phyloP scores from a whole-genome alignment of 2,329 filamentous ascomycete genomes.

The Westerdykella aurantiaca region DNA sequence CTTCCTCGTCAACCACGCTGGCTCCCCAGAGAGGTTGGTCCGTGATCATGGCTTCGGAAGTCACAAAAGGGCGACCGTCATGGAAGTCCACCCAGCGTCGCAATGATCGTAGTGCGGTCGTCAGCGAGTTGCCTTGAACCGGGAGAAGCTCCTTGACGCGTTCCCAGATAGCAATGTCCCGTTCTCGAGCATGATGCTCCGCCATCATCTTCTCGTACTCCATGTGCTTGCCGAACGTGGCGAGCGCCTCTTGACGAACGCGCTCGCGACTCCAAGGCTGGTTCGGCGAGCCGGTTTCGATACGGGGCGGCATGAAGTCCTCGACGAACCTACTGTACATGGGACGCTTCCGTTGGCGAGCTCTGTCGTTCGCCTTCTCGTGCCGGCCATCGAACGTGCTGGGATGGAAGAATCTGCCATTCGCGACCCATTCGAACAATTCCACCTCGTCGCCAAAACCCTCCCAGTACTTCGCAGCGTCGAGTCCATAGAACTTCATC shows the following conservation, averaged over 20 bases:
- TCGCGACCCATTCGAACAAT: conserved; percentile 58
- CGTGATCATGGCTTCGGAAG: conserved; percentile 9
- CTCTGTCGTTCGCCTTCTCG: conserved; percentile 50
- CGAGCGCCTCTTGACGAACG: conserved; percentile 51
- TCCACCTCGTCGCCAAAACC: conserved; percentile 52
- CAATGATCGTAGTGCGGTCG: conserved; percentile 23
- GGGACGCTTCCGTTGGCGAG: conserved; percentile 50
- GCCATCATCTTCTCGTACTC: conserved; percentile 44
- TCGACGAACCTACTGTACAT: conserved; percentile 58
- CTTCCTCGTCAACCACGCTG: conserved; percentile 7
- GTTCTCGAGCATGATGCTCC: conserved; percentile 35
- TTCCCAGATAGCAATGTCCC: conserved; percentile 39
- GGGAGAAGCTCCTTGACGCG: conserved; percentile 39
- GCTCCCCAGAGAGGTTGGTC: conserved; percentile 20
- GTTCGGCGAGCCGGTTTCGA: conserved; percentile 29
- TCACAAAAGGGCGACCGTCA: conserved; percentile 16
- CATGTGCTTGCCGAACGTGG: conserved; percentile 42
- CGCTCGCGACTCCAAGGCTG: conserved; percentile 34
- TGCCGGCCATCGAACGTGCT: conserved; percentile 26
- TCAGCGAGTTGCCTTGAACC: conserved; percentile 17
- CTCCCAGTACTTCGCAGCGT: conserved; percentile 44
- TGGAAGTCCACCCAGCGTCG: conserved; percentile 32
- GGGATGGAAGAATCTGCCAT: conserved; percentile 55
- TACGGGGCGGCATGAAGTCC: conserved; percentile 55
- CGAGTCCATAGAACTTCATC: conserved; percentile 60